phyloP scores from a whole-genome alignment of 2,329 filamentous ascomycete species.

The Curvularia spicifera region DNA sequence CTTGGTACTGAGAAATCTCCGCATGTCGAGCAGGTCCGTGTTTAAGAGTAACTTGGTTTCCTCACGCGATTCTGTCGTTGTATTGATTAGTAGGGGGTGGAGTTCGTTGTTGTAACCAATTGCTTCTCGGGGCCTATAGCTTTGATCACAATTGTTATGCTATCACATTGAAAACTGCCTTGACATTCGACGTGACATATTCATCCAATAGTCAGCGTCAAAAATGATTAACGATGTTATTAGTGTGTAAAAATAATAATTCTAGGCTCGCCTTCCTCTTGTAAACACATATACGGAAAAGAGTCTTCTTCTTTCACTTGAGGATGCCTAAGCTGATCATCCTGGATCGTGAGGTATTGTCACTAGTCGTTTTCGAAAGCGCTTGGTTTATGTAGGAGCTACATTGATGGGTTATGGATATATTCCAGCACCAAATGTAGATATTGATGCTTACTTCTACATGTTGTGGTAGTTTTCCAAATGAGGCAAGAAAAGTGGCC shows the following conservation, averaged over 20 bases:
- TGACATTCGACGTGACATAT: not conserved
- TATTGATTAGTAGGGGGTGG: not conserved
- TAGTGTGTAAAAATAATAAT: no score
- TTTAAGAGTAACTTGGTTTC: constrained; percentile 5
- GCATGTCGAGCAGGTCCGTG: constrained; percentile 20
- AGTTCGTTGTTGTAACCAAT: not conserved
- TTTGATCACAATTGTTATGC: not conserved
- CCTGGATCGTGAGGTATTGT: not conserved
- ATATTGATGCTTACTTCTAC: not conserved
- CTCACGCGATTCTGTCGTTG: not conserved
- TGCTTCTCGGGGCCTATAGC: not conserved
- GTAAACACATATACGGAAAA: no score
- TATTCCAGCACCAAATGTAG: not conserved
- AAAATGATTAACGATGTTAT: no score
- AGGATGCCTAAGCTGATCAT: not conserved
- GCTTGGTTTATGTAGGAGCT: not conserved
- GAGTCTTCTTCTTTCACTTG: not conserved
- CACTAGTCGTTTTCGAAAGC: not conserved
- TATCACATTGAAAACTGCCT: not conserved
- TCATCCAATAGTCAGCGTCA: not conserved
- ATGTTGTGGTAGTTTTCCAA: not conserved
- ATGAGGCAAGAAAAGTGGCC: not conserved
- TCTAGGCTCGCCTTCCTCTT: no score
- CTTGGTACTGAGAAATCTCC: constrained; percentile 25
- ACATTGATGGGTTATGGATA: not conserved